Evolutionary conservation across 2,329 filamentous ascomycete genomes (phyloP).

Genomic region (Penicillium polonicum): DNA sequence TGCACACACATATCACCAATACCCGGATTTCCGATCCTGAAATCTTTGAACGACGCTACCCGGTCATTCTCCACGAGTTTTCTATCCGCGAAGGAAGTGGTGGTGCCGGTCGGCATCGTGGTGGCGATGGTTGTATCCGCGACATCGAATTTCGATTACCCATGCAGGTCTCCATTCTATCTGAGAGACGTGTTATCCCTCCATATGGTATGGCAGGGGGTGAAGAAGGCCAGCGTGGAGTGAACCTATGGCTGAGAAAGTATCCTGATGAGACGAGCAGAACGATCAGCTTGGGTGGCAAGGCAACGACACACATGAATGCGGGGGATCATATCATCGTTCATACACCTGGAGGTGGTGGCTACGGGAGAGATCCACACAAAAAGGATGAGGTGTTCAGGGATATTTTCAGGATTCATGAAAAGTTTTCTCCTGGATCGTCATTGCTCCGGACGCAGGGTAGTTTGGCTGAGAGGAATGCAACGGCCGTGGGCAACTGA

Average conservation of each 20-base stretch:
- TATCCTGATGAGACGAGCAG: neutral
- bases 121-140: slow-evolving; percentile 70
- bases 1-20: slow-evolving; percentile 82
- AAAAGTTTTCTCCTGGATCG: neutral
- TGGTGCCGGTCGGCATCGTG: slow-evolving; percentile 62
- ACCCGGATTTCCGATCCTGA: slow-evolving; percentile 78
- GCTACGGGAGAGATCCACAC: neutral
- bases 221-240: slow-evolving; percentile 56
- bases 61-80: slow-evolving; percentile 69
- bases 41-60: slow-evolving; percentile 72
- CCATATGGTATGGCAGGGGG: slow-evolving; percentile 80
- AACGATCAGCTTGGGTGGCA: neutral
- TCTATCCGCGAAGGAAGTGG: slow-evolving; percentile 61
- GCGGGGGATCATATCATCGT: neutral
- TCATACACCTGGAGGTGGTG: neutral
- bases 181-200: slow-evolving; percentile 67
- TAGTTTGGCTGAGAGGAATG: neutral
- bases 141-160: slow-evolving; percentile 79
- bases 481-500: neutral
- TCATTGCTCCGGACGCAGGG: neutral
- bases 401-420: neutral
- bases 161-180: slow-evolving; percentile 71
- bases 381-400: neutral
- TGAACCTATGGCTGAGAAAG: neutral
- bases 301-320: neutral